These are phyloP conservation scores for Colletotrichum magnum DNA, from an alignment of 2,329 filamentous ascomycete species.

Conservation along the genomic window DNA sequence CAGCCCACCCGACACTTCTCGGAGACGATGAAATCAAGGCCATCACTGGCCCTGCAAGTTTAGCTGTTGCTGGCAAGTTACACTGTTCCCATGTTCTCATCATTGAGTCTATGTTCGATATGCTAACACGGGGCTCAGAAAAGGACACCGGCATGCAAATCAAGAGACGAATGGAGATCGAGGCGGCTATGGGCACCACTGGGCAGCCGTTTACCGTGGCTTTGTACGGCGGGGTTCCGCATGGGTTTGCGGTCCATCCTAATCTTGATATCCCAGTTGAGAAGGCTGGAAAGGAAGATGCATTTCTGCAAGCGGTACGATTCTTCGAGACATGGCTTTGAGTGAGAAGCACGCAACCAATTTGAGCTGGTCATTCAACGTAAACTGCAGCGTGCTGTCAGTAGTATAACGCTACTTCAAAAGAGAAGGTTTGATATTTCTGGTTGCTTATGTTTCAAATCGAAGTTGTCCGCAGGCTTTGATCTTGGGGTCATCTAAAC, in stretches of 20 bases:
- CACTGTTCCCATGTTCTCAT: not conserved
- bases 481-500: too few species aligned
- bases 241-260: constrained; percentile 81
- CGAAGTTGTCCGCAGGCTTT: too few species aligned
- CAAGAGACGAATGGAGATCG: constrained; percentile 58
- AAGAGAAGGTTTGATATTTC: too few species aligned
- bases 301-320: constrained; percentile 80
- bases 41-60: constrained; percentile 69
- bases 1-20: constrained; percentile 76
- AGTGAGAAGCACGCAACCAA: too few species aligned
- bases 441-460: too few species aligned
- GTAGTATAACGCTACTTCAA: too few species aligned
- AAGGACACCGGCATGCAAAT: constrained; percentile 71
- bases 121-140: constrained; percentile 53
- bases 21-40: constrained; percentile 70
- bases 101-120: constrained; percentile 2
- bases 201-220: constrained; percentile 25
- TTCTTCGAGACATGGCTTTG: constrained; percentile 76
- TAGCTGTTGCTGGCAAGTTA: constrained; percentile 71
- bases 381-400: too few species aligned
- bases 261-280: constrained; percentile 65
- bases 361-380: too few species aligned
- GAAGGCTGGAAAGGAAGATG: constrained; percentile 83
- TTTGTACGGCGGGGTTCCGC: constrained; percentile 76
- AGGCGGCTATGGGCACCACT: constrained; percentile 14